Percentiles rank a stretch among this genome's conserved stretches.
Conservation (phyloP, 2,329 filamentous ascomycete species). For the Tympanopsis confertula region DNA sequence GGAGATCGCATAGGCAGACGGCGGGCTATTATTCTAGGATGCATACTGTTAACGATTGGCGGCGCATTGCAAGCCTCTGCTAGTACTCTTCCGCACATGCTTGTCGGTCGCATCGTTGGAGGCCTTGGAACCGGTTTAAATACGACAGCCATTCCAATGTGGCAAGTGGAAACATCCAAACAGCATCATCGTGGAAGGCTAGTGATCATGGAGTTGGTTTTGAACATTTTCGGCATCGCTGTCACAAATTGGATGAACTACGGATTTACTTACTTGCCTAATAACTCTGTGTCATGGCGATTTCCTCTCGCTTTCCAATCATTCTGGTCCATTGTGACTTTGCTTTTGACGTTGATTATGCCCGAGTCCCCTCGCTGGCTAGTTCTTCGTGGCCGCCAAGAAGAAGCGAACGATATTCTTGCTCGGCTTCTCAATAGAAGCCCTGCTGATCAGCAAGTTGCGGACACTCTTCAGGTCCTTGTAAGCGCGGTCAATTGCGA, state of each 20-base stretch:
- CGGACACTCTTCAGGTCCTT: slow-evolving; percentile 2
- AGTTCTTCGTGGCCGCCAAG: not conserved
- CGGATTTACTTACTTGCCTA: slow-evolving; percentile 11
- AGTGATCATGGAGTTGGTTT: slow-evolving; percentile 41
- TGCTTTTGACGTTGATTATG: slow-evolving; percentile 12
- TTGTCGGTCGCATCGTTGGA: slow-evolving; percentile 34
- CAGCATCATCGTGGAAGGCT: slow-evolving; percentile 46
- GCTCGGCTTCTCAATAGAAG: not conserved
- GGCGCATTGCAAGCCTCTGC: slow-evolving; percentile 8
- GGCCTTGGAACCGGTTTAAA: slow-evolving; percentile 38
- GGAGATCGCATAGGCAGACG: slow-evolving; percentile 8
- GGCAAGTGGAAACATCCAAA: slow-evolving; percentile 25
- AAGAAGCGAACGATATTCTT: not conserved
- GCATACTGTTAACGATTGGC: slow-evolving; percentile 7
- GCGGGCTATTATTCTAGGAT: slow-evolving; percentile 7
- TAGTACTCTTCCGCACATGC: slow-evolving; percentile 4
- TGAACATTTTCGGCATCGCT: slow-evolving; percentile 27
- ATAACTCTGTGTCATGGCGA: slow-evolving; percentile 18
- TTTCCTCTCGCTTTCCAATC: slow-evolving; percentile 21
- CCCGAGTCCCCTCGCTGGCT: slow-evolving; percentile 5
- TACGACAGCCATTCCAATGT: slow-evolving; percentile 28
- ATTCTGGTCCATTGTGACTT: slow-evolving; percentile 16
- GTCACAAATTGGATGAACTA: slow-evolving; percentile 30
- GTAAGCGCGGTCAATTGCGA: slow-evolving; percentile 4
- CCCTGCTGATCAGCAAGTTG: slow-evolving; percentile 2